phyloP scores from a whole-genome alignment of 352 stramenopile genomes.

The Phytopythium aichiense region DNA sequence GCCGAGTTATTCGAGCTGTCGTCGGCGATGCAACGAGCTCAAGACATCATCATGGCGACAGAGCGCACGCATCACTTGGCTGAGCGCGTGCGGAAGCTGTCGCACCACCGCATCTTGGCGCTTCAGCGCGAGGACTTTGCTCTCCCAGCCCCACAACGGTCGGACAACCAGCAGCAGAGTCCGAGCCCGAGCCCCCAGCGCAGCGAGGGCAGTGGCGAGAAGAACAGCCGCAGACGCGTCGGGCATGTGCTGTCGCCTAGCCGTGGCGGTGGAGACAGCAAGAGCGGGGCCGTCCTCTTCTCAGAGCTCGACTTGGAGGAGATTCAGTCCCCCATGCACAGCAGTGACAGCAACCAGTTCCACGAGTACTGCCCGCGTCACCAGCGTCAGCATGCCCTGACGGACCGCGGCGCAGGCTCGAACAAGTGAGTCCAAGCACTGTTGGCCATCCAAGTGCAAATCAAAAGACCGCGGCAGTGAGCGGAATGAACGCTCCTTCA shows the following conservation, averaged over 20 bases:
- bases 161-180: conserved; percentile 20
- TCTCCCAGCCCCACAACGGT: conserved; percentile 14
- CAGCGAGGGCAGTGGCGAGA: not conserved
- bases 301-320: conserved; percentile 10
- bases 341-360: conserved; percentile 2
- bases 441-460: not conserved
- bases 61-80: conserved; percentile 65
- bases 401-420: not conserved
- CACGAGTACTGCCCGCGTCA: conserved; percentile 5
- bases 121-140: conserved; percentile 60
- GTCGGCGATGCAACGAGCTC: conserved; percentile 38
- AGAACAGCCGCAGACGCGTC: not conserved
- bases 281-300: conserved; percentile 2
- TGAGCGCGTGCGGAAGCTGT: conserved; percentile 66
- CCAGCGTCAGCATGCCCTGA: conserved; percentile 10
- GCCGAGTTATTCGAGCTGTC: conserved; percentile 31
- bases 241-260: not conserved
- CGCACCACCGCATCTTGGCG: conserved; percentile 55
- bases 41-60: conserved; percentile 59
- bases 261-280: not conserved
- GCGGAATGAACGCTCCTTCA: conserved; percentile 2
- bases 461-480: not conserved
- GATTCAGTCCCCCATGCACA: not conserved
- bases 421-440: not conserved
- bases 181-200: not conserved